Evolutionary conservation across 805 yeast species (phyloP).

Genomic region (Brettanomyces anomalus): DNA sequence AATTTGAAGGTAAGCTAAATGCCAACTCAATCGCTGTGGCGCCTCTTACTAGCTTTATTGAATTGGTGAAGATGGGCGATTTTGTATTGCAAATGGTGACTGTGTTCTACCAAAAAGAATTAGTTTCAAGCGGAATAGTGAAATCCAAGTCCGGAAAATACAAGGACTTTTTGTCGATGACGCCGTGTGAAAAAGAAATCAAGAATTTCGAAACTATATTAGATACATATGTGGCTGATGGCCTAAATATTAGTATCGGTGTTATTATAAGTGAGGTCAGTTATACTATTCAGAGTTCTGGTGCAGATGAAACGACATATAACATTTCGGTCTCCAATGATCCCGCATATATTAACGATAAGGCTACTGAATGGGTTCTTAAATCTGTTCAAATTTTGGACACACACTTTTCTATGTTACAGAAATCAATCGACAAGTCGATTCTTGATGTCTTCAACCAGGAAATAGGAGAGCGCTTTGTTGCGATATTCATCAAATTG

Average conservation of each 20-base stretch:
- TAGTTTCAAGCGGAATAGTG: conserved; percentile 47
- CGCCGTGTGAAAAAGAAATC: conserved; percentile 60
- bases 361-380: conserved; percentile 53
- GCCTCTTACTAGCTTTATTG: conserved; percentile 81
- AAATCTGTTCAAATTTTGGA: conserved; percentile 54
- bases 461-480: conserved; percentile 85
- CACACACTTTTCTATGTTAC: conserved; percentile 63
- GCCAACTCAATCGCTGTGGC: conserved; percentile 36
- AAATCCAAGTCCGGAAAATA: conserved; percentile 38
- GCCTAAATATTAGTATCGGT: conserved; percentile 85
- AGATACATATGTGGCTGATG: conserved; percentile 88
- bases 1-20: conserved; percentile 27
- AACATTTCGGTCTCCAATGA: conserved; percentile 7
- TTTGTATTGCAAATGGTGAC: conserved; percentile 86
- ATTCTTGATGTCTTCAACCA: conserved; percentile 90
- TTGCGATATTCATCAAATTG: conserved; percentile 64
- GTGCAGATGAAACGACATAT: conserved; percentile 31
- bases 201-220: conserved; percentile 62
- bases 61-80: conserved; percentile 88
- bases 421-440: conserved; percentile 78
- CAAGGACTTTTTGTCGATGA: conserved; percentile 68
- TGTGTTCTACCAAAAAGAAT: conserved; percentile 82
- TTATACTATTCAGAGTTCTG: conserved; percentile 14
- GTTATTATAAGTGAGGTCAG: conserved; percentile 71
- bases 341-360: conserved; percentile 15